Conservation (phyloP, 257 asterid genomes). For the Nicotiana otophora region DNA sequence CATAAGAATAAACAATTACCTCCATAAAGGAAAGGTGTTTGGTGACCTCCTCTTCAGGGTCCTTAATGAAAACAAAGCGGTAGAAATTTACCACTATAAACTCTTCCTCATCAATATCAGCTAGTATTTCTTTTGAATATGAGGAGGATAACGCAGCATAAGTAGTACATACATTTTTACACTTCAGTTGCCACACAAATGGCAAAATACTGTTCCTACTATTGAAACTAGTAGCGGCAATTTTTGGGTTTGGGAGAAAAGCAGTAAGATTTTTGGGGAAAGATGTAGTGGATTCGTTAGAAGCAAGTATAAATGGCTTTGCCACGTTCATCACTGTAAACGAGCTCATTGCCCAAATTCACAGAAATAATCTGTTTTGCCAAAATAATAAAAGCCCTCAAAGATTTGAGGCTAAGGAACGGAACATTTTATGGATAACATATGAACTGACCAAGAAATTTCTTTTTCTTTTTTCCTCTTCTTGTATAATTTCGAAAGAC, state of each 20-base stretch:
- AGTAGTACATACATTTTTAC: constrained; percentile 20
- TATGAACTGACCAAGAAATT: too few species aligned
- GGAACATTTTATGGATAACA: too few species aligned
- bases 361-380: too few species aligned
- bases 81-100: constrained; percentile 85
- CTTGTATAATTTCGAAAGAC: too few species aligned
- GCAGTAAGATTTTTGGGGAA: constrained; percentile 16
- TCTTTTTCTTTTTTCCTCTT: too few species aligned
- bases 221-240: constrained; percentile 13
- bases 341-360: neutral
- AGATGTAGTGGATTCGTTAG: neutral
- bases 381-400: too few species aligned
- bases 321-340: neutral
- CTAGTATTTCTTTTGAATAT: constrained; percentile 15
- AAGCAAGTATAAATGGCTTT: constrained; percentile 1
- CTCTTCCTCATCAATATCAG: constrained; percentile 33
- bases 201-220: constrained; percentile 23
- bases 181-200: constrained; percentile 5
- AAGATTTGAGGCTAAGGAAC: too few species aligned
- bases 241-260: neutral
- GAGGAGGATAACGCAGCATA: constrained; percentile 40
- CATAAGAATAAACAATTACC: constrained; percentile 26
- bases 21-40: constrained; percentile 82
- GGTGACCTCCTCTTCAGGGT: constrained; percentile 62
- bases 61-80: constrained; percentile 50